Evolutionary conservation across 176 grass and related monocot genomes (phyloP).

Genomic region (Raddia guianensis): DNA sequence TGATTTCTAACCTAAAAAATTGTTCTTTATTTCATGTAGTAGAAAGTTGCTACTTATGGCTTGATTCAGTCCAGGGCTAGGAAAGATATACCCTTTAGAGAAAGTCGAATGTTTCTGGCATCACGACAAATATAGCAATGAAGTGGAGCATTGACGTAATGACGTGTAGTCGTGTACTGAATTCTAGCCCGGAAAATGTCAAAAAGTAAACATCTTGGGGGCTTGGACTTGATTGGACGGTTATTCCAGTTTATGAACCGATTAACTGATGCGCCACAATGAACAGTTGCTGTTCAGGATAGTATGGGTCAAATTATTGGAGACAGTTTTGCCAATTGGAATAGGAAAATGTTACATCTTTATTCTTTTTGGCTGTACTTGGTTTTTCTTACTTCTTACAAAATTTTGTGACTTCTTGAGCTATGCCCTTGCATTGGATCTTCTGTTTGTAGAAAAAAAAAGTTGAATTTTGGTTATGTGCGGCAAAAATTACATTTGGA

Average conservation of each 20-base stretch:
- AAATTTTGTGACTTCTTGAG: neutral
- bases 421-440: neutral
- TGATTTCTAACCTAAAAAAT: conserved; percentile 8
- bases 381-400: neutral
- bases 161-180: neutral
- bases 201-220: neutral
- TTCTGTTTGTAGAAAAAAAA: neutral
- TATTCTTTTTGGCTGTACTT: neutral
- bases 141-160: neutral
- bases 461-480: neutral
- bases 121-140: neutral
- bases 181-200: conserved; percentile 7
- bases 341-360: neutral
- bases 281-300: neutral
- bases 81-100: neutral
- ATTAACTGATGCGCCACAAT: neutral
- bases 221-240: neutral
- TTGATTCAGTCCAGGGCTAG: neutral
- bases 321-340: neutral
- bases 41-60: neutral
- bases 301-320: neutral
- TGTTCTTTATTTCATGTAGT: neutral
- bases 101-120: neutral
- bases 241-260: conserved; percentile 2
- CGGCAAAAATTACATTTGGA: neutral